Evolutionary conservation across 768 basidiomycete species (phyloP), one percentile per base, ranked within the genome.

Genomic region (Hemileccinum rubropunctum): DNA sequence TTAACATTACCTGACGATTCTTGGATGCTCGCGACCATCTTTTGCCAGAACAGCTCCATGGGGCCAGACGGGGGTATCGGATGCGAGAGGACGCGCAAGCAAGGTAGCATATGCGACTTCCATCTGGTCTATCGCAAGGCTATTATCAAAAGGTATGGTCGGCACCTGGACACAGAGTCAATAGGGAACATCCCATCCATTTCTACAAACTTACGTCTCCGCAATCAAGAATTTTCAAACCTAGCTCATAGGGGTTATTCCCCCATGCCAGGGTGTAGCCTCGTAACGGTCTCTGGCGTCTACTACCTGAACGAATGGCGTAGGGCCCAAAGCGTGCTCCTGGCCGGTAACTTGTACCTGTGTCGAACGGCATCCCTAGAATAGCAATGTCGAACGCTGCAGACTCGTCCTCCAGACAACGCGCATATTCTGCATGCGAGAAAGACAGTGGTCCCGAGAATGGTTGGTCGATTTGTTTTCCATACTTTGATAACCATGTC

Each of bases 291-390:
- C 79, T 68, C 58, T 88, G 86, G 9, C 85, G 75, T 41, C 87
- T 74, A 61, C 85, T 86, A 3, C 89, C 89, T 4, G 84, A 84
- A 37, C 93, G 82, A 56, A 95, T 90, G 9, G 84, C 92, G 62
- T 81, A 82, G 1, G 91, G 91, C 8, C 92, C 92, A 70, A 95
- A 95, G 9, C 92, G 81, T 12, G 91, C 91, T 5, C 91, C 91
- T 15, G 68, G 73, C 6, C 78, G 68, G 51, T 73, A 80, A 1
- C 66, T 63, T 11, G 83, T 81, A 1, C 72, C 76, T 1, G 87
- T 91, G 58, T 91, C 86, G 58, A 90, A 89, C 0, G 88, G 88
- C 73, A 88, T 81, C 8, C 88, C 91, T 6, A 95, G 68, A 33
- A 95, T 64, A 1, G 88, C 91, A 46, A 95, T 82, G 65, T 94